Percentiles rank a stretch among this genome's conserved stretches.
Evolutionary conservation across 192 early-diverging fungal species (phyloP).

Genomic region (Piromyces finnis): DNA sequence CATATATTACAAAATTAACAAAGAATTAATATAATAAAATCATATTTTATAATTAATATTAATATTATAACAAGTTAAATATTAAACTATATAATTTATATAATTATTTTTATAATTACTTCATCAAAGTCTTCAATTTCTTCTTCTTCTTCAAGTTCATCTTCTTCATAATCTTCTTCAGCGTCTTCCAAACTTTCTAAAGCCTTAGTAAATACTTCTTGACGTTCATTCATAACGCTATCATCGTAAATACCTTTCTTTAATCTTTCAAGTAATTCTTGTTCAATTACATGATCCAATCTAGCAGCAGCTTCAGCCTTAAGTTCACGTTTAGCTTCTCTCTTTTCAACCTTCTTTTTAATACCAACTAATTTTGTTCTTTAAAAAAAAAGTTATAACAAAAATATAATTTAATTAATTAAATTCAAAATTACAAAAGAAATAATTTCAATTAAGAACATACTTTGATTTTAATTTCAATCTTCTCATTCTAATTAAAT

Average conservation of each 20-base stretch:
- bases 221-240: slow-evolving; percentile 83
- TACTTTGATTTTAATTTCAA: slow-evolving; percentile 58
- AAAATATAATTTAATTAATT: background rate
- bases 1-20: no score
- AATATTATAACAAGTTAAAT: no score
- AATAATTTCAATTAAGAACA: background rate
- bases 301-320: slow-evolving; percentile 83
- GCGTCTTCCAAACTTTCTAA: slow-evolving; percentile 38
- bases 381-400: no score
- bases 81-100: no score
- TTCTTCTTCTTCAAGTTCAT: slow-evolving; percentile 17
- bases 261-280: slow-evolving; percentile 82
- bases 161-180: slow-evolving; percentile 12
- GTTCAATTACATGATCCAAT: slow-evolving; percentile 81
- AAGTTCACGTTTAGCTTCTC: slow-evolving; percentile 66
- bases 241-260: slow-evolving; percentile 91
- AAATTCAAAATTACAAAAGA: background rate
- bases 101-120: background rate
- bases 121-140: slow-evolving; percentile 8
- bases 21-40: no score
- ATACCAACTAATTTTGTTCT: slow-evolving; percentile 65
- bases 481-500: slow-evolving; percentile 82
- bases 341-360: slow-evolving; percentile 84
- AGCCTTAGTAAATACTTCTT: slow-evolving; percentile 74
- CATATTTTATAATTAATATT: no score